Evolutionary conservation across 2,329 filamentous ascomycete genomes (phyloP), one percentile per base, ranked within the genome.

Genomic region (Trichoderma hamatum): DNA sequence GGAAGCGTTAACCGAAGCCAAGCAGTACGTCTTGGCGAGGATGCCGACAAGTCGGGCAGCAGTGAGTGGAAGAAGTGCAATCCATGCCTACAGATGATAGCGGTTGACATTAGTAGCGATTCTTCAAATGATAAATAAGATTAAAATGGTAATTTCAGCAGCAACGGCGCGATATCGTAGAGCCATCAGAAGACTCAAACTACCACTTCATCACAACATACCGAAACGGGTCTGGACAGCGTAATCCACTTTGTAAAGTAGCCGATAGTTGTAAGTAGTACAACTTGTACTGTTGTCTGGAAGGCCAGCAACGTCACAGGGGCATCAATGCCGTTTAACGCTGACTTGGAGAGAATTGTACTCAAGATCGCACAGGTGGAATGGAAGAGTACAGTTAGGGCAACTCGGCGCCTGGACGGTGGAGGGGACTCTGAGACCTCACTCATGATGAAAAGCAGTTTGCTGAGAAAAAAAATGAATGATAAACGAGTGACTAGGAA

Each of bases 41-140:
- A 66, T 66, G 63, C 63, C 63, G 24, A 66, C 52, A 26, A 66
- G 52, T 66, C 63, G 52, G 3, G 63, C 63, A 13, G 63, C 63
- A 66, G 63, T 66, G 5, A 66, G 63, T 36, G 63, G 63, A 32
- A 66, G 63, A 26, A 66, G 63, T 34, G 63, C 63, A 66, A 66
- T 19, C 63, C 63, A 66, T 58, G 63, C 63, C 63, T 66, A 49
- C 32, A 14, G 16, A n/a, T 24, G 19, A 43, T 56, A 16, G 7
- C 7, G 32, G 13, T 10, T 54, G 6, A 36, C 32, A 26, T 66
- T 30, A 66, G 63, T 21, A 58, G 52, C 16, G 13, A 13, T 24
- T 30, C 54, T 26, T n/a, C 14, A 65, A 11, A 14, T 6, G 34
- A 26, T 26, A 32, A 10, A 5, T 55, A 32, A 13, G 4, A 62